Base-by-base conservation (phyloP, 129 eudicot species). In the Tagetes erecta region DNA sequence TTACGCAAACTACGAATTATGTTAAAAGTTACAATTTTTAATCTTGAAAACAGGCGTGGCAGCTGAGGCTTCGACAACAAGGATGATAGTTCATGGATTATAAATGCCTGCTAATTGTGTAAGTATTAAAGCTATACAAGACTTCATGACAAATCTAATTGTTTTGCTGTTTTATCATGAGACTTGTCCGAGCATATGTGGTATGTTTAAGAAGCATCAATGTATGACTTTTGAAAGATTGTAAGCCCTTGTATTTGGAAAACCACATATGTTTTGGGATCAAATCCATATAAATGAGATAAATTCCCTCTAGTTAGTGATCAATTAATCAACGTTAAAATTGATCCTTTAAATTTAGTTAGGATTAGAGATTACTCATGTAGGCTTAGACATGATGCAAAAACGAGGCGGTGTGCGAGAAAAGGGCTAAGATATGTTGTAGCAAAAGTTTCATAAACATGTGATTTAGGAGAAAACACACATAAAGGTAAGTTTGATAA, bases 31-130 rank as follows among this genome's bases (percentile, higher is more conserved):
- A 30, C 20, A 36, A 10, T 74, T 36, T 50, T 20, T 40, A 3
- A 64, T 50, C 39, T 49, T 74, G 71, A 36, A 41, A 72, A 80
- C 88, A 91, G 92, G 95, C 88, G 5, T 91, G 91, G 95, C 86
- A 74, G 80, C 68, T 83, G 87, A 86, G 84, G 80, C 84, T 83
- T 56, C 87, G 86, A 76, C 90, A 59, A 4, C 83, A 80, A 40
- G 68, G 76, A 50, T 62, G 83, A 33, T 86, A 69, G 63, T 44
- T 79, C 81, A 47, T n/a, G 67, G 67, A 52, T 50, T 62, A 71
- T 39, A 14, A 50, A 68, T 53, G 52, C 39, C 35, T 74, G 66
- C 44, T 66, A 14, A 42, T 67, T 7, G 47, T 78, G 82, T 78
- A 78, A 78, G 76, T 78, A 78, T 70, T 27, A 39, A 20, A 41